Conservation (phyloP, 352 stramenopile genomes). For the Globisporangium viniferum region DNA sequence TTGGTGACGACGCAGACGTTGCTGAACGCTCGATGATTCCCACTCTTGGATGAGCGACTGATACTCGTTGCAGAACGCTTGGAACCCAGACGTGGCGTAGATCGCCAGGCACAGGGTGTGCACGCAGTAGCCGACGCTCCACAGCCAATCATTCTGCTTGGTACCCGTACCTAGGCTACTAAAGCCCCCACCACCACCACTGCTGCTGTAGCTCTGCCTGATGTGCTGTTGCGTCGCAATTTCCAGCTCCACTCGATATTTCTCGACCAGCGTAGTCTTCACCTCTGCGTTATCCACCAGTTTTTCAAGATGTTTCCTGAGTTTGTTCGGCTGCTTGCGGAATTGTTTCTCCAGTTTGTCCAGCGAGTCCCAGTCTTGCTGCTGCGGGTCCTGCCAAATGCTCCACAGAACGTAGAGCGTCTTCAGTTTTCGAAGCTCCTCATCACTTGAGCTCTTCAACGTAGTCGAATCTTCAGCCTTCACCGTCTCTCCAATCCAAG, state of each 20-base stretch:
- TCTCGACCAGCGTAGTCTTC: conserved; percentile 25
- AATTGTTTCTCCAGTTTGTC: conserved; percentile 35
- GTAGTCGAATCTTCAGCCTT: not conserved
- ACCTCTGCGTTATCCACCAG: conserved; percentile 11
- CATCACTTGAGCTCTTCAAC: not conserved
- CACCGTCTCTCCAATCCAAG: conserved; percentile 15
- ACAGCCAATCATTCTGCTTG: not conserved
- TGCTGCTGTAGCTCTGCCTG: not conserved
- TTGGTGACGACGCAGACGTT: conserved; percentile 18
- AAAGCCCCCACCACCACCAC: not conserved
- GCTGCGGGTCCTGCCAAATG: conserved; percentile 24
- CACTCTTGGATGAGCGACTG: conserved; percentile 14
- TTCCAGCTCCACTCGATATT: conserved; percentile 46
- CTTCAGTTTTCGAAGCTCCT: conserved; percentile 13
- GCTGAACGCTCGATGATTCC: not conserved
- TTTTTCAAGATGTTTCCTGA: conserved; percentile 20
- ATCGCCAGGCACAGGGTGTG: conserved; percentile 61
- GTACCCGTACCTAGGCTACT: not conserved
- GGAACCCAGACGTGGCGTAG: conserved; percentile 48
- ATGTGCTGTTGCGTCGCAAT: conserved; percentile 29
- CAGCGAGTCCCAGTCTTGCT: conserved; percentile 24
- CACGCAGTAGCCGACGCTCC: conserved; percentile 41
- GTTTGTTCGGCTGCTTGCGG: conserved; percentile 21
- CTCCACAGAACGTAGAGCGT: conserved; percentile 36
- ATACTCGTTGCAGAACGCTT: conserved; percentile 49